A percentile compares a stretch with the other conserved stretches of the same genome.
Evolutionary conservation across 2,329 filamentous ascomycete genomes (phyloP).

Genomic region (Fusarium sororula): DNA sequence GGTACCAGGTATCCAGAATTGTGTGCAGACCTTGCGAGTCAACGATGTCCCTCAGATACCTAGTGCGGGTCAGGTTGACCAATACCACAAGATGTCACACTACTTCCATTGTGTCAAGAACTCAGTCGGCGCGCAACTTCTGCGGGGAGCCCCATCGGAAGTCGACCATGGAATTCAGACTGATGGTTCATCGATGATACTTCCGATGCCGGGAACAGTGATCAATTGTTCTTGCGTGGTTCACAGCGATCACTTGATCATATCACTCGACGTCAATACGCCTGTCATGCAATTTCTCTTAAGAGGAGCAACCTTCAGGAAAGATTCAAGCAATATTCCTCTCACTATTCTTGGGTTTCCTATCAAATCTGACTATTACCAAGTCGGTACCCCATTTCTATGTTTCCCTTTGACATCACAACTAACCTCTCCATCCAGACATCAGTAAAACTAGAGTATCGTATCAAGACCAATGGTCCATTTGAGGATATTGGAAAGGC

Average conservation of each 20-base stretch:
- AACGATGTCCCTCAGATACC: neutral
- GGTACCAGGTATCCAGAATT: neutral
- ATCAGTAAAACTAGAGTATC: neutral
- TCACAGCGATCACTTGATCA: neutral
- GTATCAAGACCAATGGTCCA: accelerated
- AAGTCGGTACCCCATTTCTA: neutral
- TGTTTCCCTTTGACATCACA: accelerated
- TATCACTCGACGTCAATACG: neutral
- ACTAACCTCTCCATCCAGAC: neutral
- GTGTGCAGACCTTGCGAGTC: neutral
- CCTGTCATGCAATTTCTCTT: neutral
- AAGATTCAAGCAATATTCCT: neutral
- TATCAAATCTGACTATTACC: neutral
- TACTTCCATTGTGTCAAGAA: neutral
- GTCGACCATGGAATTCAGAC: too few relatives aligned
- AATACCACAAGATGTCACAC: neutral
- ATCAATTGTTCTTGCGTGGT: neutral
- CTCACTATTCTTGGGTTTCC: neutral
- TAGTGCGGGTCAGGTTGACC: neutral
- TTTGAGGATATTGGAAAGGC: neutral
- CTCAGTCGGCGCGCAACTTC: neutral
- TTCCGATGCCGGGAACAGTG: neutral
- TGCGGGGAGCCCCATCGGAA: too few relatives aligned
- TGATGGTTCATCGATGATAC: neutral
- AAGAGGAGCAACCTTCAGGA: neutral